Conservation (phyloP, 768 basidiomycete species). For the Pisolithus microcarpus region DNA sequence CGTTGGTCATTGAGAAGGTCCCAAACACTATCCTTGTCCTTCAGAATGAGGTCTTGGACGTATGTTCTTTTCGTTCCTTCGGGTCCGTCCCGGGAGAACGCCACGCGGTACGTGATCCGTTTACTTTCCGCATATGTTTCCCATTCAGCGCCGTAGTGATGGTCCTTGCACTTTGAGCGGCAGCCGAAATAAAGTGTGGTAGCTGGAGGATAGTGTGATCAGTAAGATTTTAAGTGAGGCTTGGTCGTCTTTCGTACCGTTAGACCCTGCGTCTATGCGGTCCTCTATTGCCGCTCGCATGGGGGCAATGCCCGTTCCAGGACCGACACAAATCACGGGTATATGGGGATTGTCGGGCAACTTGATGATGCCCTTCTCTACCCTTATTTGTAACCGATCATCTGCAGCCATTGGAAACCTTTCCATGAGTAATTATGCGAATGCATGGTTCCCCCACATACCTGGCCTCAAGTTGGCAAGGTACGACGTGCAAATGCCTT, state of each 20-base stretch:
- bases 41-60: constrained; percentile 76
- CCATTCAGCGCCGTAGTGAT: constrained; percentile 78
- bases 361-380: constrained; percentile 58
- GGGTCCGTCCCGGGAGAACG: constrained; percentile 76
- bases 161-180: constrained; percentile 66
- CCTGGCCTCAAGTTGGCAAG: constrained; percentile 57
- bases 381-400: constrained; percentile 51
- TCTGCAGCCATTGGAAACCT: constrained; percentile 33
- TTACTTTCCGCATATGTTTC: constrained; percentile 31
- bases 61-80: constrained; percentile 68
- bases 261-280: constrained; percentile 49
- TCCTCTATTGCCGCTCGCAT: constrained; percentile 84
- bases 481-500: constrained; percentile 81
- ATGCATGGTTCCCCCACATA: constrained; percentile 20
- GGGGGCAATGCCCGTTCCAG: constrained; percentile 92
- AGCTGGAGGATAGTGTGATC: constrained; percentile 31
- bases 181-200: constrained; percentile 92
- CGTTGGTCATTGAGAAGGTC: no score
- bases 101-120: constrained; percentile 56
- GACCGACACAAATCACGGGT: constrained; percentile 85
- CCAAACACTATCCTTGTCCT: constrained; percentile 35
- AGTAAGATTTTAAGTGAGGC: background rate
- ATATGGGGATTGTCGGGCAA: constrained; percentile 41
- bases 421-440: background rate
- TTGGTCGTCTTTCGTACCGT: constrained; percentile 33